Percentiles rank a stretch among this genome's conserved stretches.
phyloP scores from a whole-genome alignment of 1,284 basidiomycete species.

The Peniophora sp. region DNA sequence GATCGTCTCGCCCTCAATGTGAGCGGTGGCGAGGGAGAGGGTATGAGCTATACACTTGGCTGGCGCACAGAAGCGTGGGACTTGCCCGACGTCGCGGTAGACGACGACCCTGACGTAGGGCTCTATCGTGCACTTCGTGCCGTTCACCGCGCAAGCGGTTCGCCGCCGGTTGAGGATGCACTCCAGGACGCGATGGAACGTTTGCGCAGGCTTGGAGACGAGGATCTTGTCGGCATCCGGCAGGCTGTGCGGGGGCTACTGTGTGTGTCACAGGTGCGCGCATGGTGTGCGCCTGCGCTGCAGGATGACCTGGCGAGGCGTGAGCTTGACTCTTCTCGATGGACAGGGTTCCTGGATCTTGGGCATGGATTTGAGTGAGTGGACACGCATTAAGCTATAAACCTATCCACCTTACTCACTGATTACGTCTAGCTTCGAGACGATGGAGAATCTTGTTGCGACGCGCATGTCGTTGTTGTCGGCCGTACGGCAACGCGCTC shows the following conservation, averaged over 20 bases:
- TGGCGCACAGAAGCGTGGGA: conserved; percentile 95
- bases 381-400: neutral
- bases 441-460: conserved; percentile 74
- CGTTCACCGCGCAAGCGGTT: conserved; percentile 66
- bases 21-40: conserved; percentile 22
- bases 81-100: conserved; percentile 54
- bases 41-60: conserved; percentile 69
- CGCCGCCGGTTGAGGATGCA: conserved; percentile 36
- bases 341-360: conserved; percentile 39
- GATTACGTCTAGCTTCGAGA: conserved; percentile 56
- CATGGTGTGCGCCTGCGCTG: conserved; percentile 38
- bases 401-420: conserved; percentile 6
- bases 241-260: conserved; percentile 63
- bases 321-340: conserved; percentile 24
- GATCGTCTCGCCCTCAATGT: conserved; percentile 69
- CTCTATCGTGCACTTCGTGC: conserved; percentile 78
- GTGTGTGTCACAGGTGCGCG: conserved; percentile 67
- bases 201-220: conserved; percentile 62
- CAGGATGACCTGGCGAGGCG: conserved; percentile 30
- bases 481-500: conserved; percentile 55
- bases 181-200: conserved; percentile 56
- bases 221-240: conserved; percentile 71
- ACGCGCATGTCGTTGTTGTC: conserved; percentile 80
- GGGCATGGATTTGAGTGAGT: conserved; percentile 61
- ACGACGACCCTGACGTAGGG: conserved; percentile 42